These are phyloP conservation scores for Chloranthus sessilifolius DNA, from an alignment of 164 flowering plant species.

Conservation along the genomic window DNA sequence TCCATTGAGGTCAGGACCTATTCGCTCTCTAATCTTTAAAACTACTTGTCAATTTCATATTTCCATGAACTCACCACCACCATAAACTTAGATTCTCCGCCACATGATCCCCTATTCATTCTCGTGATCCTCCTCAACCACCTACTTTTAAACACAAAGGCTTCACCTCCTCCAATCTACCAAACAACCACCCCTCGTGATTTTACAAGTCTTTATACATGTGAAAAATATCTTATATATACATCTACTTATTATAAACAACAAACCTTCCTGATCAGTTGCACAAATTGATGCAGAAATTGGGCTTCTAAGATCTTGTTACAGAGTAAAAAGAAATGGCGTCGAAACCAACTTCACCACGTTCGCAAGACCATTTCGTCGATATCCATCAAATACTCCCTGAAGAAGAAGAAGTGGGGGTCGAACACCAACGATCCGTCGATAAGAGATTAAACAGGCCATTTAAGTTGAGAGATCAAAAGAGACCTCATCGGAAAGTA, in stretches of 20 bases:
- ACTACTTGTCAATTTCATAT: no score
- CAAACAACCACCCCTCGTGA: conserved; percentile 26
- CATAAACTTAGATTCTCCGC: no score
- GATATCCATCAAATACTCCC: conserved; percentile 52
- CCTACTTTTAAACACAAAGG: conserved; percentile 22
- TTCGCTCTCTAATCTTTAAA: no score
- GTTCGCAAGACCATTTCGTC: conserved; percentile 26
- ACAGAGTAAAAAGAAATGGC: conserved; percentile 22
- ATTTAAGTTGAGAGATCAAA: conserved; percentile 23
- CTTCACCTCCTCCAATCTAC: conserved; percentile 20
- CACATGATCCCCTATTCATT: conserved; percentile 4
- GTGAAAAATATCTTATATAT: no score
- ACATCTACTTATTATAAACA: no score
- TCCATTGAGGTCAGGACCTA: no score
- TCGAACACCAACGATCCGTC: no score
- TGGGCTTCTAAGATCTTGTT: neutral
- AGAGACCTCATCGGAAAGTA: conserved; percentile 28
- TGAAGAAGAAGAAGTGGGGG: conserved; percentile 30
- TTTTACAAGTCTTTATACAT: neutral
- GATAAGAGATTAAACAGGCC: conserved; percentile 20
- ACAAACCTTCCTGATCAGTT: neutral
- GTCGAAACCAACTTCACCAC: conserved; percentile 15
- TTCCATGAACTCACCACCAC: no score
- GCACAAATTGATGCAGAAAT: neutral
- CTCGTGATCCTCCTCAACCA: conserved; percentile 26